Evolutionary conservation across 805 yeast species (phyloP), one percentile per base, ranked within the genome.

Genomic region (Kodamaea sagamina): DNA sequence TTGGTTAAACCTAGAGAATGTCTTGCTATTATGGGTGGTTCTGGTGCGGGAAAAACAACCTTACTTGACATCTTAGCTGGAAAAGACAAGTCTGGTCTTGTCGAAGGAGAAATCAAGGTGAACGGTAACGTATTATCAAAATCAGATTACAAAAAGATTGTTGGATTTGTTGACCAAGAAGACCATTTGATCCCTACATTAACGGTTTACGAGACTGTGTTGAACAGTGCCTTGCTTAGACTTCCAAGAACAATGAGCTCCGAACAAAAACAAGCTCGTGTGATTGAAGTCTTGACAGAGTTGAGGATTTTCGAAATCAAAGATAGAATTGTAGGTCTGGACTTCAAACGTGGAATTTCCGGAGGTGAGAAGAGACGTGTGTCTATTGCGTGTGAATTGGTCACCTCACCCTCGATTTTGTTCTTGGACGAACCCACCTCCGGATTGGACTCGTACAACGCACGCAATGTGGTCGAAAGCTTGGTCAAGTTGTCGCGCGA

Each of bases 11-110:
- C 97, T 2, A 85, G 97, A 28, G 89, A 89, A 59, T 85, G 95
- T 48, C 62, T 89, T 59, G 98, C 99, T 0, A 89, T 93, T 32
- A 88, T 93, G 96, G 99, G 99, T 34, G 97, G 97, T 1, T 90
- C 97, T 0, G 99, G 99, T 39, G 98, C 99, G 10, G 99, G 99
- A 41, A 93, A 93, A 60, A 92, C 99, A 0, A 92, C 99, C 0
- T 67, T 93, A 32, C 68, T 93, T 40, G 99, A 93, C 58, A 89
- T 93, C 46, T 68, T 93, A 43, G 98, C 98, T 0, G 86, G 84
- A 36, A 93, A 92, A 59, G 78, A 82, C 58, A 93, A 92, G 58
- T 75, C 82, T 25, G 99, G 99, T 2, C 48, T 51, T 0, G 74
- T 80, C 7, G 52, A 69, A 1, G 97, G 97, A n/a, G 58, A 68